phyloP scores from a whole-genome alignment of 2,329 filamentous ascomycete genomes.

The Exophiala bonariae region DNA sequence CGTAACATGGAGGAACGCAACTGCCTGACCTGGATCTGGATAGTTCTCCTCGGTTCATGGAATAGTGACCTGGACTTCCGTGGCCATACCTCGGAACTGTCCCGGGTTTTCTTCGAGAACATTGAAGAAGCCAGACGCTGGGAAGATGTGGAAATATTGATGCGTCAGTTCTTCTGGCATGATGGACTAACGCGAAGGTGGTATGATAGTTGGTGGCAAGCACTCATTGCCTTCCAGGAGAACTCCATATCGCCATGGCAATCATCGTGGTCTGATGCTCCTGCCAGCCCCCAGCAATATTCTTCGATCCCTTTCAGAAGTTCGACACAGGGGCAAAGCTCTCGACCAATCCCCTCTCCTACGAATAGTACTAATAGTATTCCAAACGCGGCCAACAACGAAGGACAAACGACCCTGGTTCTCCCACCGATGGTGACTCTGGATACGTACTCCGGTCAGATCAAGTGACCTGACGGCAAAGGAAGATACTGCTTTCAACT shows the following conservation, averaged over 20 bases:
- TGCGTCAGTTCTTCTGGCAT: conserved; percentile 20
- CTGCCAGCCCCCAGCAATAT: too few species aligned
- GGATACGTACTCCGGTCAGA: conserved; percentile 15
- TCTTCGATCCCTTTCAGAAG: too few species aligned
- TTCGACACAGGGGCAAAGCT: too few species aligned
- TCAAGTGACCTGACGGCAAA: not conserved
- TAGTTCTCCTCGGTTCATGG: conserved; percentile 17
- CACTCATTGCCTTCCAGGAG: conserved; percentile 1
- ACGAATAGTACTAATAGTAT: too few species aligned
- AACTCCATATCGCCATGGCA: not conserved
- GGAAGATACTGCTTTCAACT: too few species aligned
- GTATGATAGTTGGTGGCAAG: conserved; percentile 7
- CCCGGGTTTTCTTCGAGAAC: conserved; percentile 7
- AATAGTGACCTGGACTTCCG: not conserved
- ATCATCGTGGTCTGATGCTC: too few species aligned
- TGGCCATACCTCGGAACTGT: conserved; percentile 2
- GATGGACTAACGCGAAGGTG: conserved; percentile 11
- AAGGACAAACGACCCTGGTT: not conserved
- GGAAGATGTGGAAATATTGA: conserved; percentile 5
- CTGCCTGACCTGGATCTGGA: conserved; percentile 18
- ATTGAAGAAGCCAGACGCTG: conserved; percentile 14
- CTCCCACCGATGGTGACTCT: conserved; percentile 18
- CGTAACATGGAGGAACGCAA: conserved; percentile 6
- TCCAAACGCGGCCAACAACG: too few species aligned
- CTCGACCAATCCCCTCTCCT: too few species aligned